phyloP scores from a whole-genome alignment of 768 basidiomycete species.

The Cyclocybe cylindracea region DNA sequence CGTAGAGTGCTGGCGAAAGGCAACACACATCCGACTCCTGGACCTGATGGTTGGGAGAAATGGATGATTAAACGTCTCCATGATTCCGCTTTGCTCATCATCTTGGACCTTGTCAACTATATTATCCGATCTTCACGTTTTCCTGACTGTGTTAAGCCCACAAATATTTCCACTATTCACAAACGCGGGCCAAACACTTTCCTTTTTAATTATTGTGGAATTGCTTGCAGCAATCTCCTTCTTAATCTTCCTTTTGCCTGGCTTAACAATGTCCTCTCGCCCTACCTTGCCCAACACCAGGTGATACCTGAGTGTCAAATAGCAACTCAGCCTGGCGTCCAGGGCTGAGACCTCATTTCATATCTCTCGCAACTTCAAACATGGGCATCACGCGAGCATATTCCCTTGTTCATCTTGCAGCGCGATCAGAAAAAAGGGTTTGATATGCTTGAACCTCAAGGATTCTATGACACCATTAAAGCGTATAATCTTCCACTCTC shows the following conservation, averaged over 20 bases:
- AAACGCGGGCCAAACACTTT: slow-evolving; percentile 23
- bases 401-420: slow-evolving; percentile 15
- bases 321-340: slow-evolving; percentile 26
- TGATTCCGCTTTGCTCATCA: slow-evolving; percentile 7
- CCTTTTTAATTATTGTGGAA: slow-evolving; percentile 29
- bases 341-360: slow-evolving; percentile 23
- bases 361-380: slow-evolving; percentile 20
- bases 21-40: slow-evolving; percentile 23
- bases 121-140: slow-evolving; percentile 20
- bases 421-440: slow-evolving; percentile 31
- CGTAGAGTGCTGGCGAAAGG: slow-evolving; percentile 30
- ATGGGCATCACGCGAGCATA: slow-evolving; percentile 19
- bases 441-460: slow-evolving; percentile 24
- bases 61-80: slow-evolving; percentile 26
- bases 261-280: slow-evolving; percentile 22
- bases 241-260: too few species aligned
- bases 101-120: slow-evolving; percentile 29
- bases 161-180: slow-evolving; percentile 25
- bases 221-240: too few species aligned
- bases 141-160: slow-evolving; percentile 25
- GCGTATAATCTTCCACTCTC: slow-evolving; percentile 25
- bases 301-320: too few species aligned
- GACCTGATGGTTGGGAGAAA: slow-evolving; percentile 36
- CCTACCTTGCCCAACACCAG: slow-evolving; percentile 16
- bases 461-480: slow-evolving; percentile 30